A percentile compares a stretch with the other conserved stretches of the same genome.
These are phyloP conservation scores for Solidago caesia DNA, from an alignment of 129 eudicot species.

Conservation along the genomic window DNA sequence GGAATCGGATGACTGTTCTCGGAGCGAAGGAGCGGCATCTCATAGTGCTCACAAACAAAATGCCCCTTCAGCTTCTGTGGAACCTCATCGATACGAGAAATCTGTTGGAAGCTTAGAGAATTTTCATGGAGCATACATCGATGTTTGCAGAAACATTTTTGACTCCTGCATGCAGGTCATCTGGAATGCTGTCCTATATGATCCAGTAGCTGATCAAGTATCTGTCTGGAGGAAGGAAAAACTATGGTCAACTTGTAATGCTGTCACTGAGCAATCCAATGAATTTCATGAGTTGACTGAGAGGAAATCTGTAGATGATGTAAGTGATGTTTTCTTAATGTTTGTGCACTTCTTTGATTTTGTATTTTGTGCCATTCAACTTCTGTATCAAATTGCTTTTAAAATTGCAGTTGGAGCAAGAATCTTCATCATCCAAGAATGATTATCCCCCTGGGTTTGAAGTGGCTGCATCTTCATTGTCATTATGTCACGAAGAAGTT, in stretches of 20 bases:
- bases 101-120: slow-evolving; percentile 63
- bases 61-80: slow-evolving; percentile 11
- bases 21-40: slow-evolving; percentile 34
- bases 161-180: slow-evolving; percentile 68
- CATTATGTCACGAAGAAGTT: slow-evolving; percentile 32
- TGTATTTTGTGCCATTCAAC: slow-evolving; percentile 9
- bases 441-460: slow-evolving; percentile 96
- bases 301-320: slow-evolving; percentile 42
- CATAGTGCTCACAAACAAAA: slow-evolving; percentile 25
- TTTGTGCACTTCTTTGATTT: slow-evolving; percentile 6
- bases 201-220: slow-evolving; percentile 50
- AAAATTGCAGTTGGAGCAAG: slow-evolving; percentile 43
- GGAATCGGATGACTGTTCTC: slow-evolving; percentile 28
- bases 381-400: slow-evolving; percentile 12
- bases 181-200: slow-evolving; percentile 83
- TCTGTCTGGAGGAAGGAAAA: slow-evolving; percentile 68
- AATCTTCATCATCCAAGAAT: slow-evolving; percentile 43
- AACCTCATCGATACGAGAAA: slow-evolving; percentile 32
- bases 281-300: slow-evolving; percentile 26
- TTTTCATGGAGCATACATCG: slow-evolving; percentile 33
- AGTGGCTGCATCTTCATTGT: slow-evolving; percentile 19
- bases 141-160: slow-evolving; percentile 44
- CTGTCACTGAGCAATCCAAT: slow-evolving; percentile 22
- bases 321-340: slow-evolving; percentile 29
- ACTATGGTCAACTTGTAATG: slow-evolving; percentile 39